Evolutionary conservation across 441 rosid species (phyloP), one percentile per base, ranked within the genome.

Genomic region (Adansonia gregorii): DNA sequence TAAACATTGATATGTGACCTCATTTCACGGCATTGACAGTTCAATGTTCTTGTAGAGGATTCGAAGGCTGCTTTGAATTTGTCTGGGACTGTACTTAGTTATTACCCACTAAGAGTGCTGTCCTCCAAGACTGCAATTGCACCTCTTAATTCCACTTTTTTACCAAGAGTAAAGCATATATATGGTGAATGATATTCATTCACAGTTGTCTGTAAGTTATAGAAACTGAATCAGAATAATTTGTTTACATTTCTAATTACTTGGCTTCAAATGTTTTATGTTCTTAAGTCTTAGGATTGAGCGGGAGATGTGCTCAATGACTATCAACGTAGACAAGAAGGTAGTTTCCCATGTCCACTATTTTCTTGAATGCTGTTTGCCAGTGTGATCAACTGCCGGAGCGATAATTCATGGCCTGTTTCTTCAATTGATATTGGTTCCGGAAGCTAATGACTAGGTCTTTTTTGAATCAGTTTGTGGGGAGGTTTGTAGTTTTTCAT

Each of bases 41-140:
- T 49, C 19, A 61, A 72, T 75, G 78, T 70, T 78, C 64, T 67
- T 87, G 85, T 89, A 96, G 99, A 89, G 80, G 92, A 94, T 74
- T 97, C 99, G 19, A 87, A 82, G 85, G 84, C 88, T 85, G 98
- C 99, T 80, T 82, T 96, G 86, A 87, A 51, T 84, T 88, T 96
- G 88, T 83, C 93, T 0, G 99, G 99, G 11, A 96, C 94, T 3
- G 79, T 96, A 78, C 94, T 96, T 15, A 95, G 99, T 27, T 94
- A 78, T 84, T 94, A 94, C 85, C 99, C 99, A 46, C 85, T 96
- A 52, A 89, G 87, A 78, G 97, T 96, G 83, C 82, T 94, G 87
- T 97, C 99, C 79, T 96, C 98, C 49, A 96, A 91, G 87, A 96
- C 98, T 20, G 99, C 98, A 64, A 96, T 96, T 76, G 98, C 98